Conservation (phyloP, 176 grass and related monocot species). For the Triticum dicoccoides region DNA sequence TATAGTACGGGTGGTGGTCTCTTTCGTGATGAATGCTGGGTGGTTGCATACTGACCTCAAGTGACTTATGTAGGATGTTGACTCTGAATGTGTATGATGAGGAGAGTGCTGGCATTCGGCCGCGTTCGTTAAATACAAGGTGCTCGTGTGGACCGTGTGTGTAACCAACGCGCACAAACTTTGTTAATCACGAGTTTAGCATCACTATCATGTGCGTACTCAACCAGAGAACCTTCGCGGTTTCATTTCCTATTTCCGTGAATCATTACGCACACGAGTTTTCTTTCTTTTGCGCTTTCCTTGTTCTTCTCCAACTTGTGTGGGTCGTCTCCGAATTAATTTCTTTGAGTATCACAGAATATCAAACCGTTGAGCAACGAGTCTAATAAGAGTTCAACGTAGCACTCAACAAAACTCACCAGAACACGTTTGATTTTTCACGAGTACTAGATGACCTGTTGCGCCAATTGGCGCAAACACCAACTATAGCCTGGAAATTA, state of each 20-base stretch:
- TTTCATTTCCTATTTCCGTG: neutral
- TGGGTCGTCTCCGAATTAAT: too few species aligned
- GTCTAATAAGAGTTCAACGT: neutral
- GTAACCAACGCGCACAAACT: neutral
- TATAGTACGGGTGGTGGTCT: neutral
- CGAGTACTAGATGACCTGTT: neutral
- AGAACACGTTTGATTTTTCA: neutral
- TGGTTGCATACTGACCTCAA: neutral
- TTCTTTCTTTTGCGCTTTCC: neutral
- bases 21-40: neutral
- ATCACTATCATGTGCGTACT: neutral
- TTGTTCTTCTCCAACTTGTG: neutral
- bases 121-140: neutral
- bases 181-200: neutral
- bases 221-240: neutral
- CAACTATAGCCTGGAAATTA: too few species aligned
- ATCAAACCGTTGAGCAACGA: too few species aligned
- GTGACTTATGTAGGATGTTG: neutral
- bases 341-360: too few species aligned
- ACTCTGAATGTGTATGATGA: neutral
- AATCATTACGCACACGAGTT: neutral
- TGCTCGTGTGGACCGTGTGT: neutral
- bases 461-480: too few species aligned
- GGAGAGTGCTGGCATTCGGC: neutral
- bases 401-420: neutral